Conservation (phyloP, 2,329 filamentous ascomycete genomes). For the Pezicula carpinea region DNA sequence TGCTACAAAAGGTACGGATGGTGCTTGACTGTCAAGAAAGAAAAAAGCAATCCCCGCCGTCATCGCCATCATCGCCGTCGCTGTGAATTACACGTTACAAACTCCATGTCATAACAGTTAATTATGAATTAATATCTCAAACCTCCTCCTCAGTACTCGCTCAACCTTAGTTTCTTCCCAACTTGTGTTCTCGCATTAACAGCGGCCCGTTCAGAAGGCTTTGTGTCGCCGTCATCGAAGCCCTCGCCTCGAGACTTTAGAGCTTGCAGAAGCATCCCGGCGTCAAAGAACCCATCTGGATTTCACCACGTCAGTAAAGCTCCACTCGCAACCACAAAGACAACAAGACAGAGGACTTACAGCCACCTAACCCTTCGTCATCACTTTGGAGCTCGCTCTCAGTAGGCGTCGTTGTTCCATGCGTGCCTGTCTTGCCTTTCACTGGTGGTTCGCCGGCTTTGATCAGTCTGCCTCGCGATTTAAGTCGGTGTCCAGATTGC, state of each 20-base stretch:
- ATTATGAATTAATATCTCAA: not conserved
- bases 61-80: too few species aligned
- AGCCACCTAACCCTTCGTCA: constrained; percentile 86
- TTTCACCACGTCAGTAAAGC: constrained; percentile 5
- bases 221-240: constrained; percentile 44
- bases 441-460: constrained; percentile 44
- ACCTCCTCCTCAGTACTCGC: constrained; percentile 51
- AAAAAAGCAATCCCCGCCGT: too few species aligned
- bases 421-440: constrained; percentile 31
- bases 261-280: constrained; percentile 87
- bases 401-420: constrained; percentile 53
- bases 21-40: too few species aligned
- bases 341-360: constrained; percentile 53
- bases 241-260: constrained; percentile 66
- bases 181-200: constrained; percentile 61
- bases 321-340: constrained; percentile 7
- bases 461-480: constrained; percentile 71
- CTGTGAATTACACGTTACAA: not conserved
- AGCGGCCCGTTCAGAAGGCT: constrained; percentile 54
- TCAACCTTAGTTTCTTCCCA: constrained; percentile 67
- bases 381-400: constrained; percentile 71
- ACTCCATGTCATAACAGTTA: not conserved
- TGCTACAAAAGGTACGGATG: too few species aligned
- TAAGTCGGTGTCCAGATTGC: constrained; percentile 43
- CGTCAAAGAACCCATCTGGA: constrained; percentile 93